These are phyloP conservation scores for Candida mattraensis DNA, from an alignment of 805 yeast genomes.

Conservation along the genomic window DNA sequence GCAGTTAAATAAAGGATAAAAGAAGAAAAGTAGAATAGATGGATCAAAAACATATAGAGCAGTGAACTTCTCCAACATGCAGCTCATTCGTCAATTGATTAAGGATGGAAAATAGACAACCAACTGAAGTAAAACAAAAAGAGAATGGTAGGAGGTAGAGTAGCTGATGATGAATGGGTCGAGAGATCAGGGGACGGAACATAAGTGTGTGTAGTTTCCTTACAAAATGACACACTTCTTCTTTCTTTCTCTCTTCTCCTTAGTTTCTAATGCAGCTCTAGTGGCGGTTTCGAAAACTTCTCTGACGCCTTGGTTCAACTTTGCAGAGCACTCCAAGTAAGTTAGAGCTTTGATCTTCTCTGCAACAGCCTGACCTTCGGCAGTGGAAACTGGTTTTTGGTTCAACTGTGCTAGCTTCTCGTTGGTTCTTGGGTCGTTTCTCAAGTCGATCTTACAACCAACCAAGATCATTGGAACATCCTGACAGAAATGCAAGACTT, in stretches of 20 bases:
- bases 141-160: conserved; percentile 1
- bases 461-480: conserved; percentile 91
- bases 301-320: conserved; percentile 86
- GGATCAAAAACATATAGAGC: conserved; percentile 15
- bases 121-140: no score
- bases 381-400: conserved; percentile 75
- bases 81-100: no score
- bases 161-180: conserved; percentile 1
- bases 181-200: conserved; percentile 7
- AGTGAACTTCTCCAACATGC: no score
- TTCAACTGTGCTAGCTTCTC: conserved; percentile 73
- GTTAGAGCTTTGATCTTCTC: conserved; percentile 84
- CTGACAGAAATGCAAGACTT: conserved; percentile 90
- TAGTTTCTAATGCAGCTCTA: conserved; percentile 78
- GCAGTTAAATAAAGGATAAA: conserved; percentile 1
- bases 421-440: conserved; percentile 76
- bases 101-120: no score
- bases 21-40: no score
- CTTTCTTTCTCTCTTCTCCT: conserved; percentile 55
- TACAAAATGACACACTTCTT: conserved; percentile 73
- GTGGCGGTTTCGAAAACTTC: conserved; percentile 93
- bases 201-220: conserved; percentile 2
- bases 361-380: conserved; percentile 86
- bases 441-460: conserved; percentile 88
- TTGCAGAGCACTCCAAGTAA: conserved; percentile 91